Evolutionary conservation across 352 stramenopile genomes (phyloP).

Genomic region (Phytophthora europaea): DNA sequence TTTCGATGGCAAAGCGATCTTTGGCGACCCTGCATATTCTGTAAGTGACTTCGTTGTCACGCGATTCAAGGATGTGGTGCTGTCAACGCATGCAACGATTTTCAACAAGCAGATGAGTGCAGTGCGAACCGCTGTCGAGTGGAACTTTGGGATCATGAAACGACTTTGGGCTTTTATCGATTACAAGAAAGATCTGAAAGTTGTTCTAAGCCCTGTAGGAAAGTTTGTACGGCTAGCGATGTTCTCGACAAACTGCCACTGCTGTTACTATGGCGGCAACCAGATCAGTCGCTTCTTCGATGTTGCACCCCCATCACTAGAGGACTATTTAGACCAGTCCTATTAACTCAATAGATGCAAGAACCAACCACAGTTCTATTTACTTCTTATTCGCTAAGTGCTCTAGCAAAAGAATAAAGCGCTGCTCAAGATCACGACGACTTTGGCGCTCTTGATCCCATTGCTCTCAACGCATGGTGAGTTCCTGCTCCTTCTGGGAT

Average conservation of each 20-base stretch:
- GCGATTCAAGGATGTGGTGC: not conserved
- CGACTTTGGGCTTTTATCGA: not conserved
- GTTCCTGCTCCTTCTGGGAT: not conserved
- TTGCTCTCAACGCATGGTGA: not conserved
- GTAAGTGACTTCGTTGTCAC: not conserved
- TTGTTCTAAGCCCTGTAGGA: not conserved
- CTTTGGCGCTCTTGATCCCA: not conserved
- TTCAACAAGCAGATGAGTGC: not conserved
- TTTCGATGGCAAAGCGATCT: not conserved
- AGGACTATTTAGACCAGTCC: not conserved
- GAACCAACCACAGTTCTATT: constrained; percentile 3
- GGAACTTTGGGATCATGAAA: not conserved
- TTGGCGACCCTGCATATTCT: not conserved
- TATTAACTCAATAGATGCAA: not conserved
- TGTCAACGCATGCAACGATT: not conserved
- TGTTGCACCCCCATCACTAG: not conserved
- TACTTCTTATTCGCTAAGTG: not conserved
- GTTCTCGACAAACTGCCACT: not conserved
- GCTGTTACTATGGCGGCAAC: not conserved
- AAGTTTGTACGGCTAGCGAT: not conserved
- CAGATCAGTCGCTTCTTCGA: not conserved
- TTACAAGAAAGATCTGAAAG: not conserved
- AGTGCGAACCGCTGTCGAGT: not conserved
- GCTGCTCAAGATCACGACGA: not conserved
- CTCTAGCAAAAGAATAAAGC: not conserved